These are phyloP conservation scores for Xenosphaeropsis pyriputrescens DNA, from an alignment of 2,329 filamentous ascomycete genomes.

Conservation along the genomic window DNA sequence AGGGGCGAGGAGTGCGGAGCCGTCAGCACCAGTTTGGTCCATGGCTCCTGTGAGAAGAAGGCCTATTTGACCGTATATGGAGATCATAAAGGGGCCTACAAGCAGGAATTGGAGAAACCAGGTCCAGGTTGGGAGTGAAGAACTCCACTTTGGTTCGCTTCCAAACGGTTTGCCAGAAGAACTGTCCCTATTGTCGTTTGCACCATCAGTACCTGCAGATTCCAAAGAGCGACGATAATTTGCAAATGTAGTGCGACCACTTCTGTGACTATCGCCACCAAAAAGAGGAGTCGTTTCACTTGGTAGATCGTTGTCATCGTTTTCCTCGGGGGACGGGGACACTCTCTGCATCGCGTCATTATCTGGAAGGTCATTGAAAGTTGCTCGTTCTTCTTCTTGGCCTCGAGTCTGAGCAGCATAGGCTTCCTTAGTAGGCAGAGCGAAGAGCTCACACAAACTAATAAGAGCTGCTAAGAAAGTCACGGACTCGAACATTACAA, in stretches of 20 bases:
- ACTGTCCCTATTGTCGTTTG: conserved; percentile 11
- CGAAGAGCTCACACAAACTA: conserved; percentile 67
- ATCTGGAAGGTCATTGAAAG: conserved; percentile 16
- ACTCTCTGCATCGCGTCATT: conserved; percentile 20
- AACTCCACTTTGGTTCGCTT: conserved; percentile 77
- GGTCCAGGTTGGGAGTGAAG: conserved; percentile 62
- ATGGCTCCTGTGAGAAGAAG: conserved; percentile 59
- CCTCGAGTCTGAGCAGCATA: conserved; percentile 47
- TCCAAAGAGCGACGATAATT: conserved; percentile 27
- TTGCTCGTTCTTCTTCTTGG: conserved; percentile 28
- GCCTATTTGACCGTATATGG: conserved; percentile 62
- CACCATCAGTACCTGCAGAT: conserved; percentile 9
- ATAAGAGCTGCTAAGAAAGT: conserved; percentile 63
- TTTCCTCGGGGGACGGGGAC: conserved; percentile 11
- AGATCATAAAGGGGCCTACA: conserved; percentile 61
- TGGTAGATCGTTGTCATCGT: conserved; percentile 19
- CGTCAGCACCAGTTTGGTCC: conserved; percentile 74
- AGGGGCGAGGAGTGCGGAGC: conserved; percentile 54
- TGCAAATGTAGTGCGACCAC: conserved; percentile 37
- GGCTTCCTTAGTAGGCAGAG: conserved; percentile 53
- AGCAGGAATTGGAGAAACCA: conserved; percentile 82
- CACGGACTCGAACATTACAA: conserved; percentile 66
- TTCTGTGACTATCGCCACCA: conserved; percentile 21
- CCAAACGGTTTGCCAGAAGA: conserved; percentile 34
- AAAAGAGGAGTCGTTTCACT: conserved; percentile 41